Conservation (phyloP, 768 basidiomycete genomes). For the Boletus huronensis region DNA sequence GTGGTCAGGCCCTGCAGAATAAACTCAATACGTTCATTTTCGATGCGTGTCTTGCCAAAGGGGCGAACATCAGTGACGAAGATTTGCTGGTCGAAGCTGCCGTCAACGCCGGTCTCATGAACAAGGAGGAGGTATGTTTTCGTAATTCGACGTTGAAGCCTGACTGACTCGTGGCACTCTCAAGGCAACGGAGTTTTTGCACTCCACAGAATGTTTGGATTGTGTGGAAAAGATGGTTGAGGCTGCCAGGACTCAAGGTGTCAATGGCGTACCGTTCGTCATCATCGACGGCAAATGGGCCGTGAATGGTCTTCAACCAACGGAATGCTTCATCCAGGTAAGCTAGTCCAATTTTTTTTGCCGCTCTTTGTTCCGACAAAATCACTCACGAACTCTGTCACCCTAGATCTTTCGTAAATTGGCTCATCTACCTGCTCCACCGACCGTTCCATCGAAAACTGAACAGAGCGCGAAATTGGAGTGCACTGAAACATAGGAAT, state of each 20-base stretch:
- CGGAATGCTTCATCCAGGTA: constrained; percentile 40
- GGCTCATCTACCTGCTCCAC: constrained; percentile 15
- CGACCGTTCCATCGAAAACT: background rate
- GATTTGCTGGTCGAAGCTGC: constrained; percentile 36
- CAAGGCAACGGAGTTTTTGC: constrained; percentile 39
- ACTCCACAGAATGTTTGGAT: constrained; percentile 34
- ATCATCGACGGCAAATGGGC: constrained; percentile 46
- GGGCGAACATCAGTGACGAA: constrained; percentile 33
- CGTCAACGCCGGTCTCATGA: constrained; percentile 34
- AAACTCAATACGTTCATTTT: constrained; percentile 37
- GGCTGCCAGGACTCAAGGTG: constrained; percentile 39
- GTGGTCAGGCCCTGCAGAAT: constrained; percentile 37
- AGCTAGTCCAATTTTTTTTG: background rate
- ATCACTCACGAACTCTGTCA: background rate
- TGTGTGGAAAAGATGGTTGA: constrained; percentile 39
- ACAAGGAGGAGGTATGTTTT: constrained; percentile 31
- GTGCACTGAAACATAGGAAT: background rate
- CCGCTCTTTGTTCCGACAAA: background rate
- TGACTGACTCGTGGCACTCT: background rate
- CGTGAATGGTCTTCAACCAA: constrained; percentile 40
- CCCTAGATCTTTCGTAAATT: constrained; percentile 31
- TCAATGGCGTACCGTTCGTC: constrained; percentile 50
- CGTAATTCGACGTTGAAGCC: background rate
- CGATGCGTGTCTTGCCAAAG: constrained; percentile 37
- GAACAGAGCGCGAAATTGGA: background rate